These are phyloP conservation scores for Trametes cubensis DNA, from an alignment of 768 basidiomycete genomes.

Conservation along the genomic window DNA sequence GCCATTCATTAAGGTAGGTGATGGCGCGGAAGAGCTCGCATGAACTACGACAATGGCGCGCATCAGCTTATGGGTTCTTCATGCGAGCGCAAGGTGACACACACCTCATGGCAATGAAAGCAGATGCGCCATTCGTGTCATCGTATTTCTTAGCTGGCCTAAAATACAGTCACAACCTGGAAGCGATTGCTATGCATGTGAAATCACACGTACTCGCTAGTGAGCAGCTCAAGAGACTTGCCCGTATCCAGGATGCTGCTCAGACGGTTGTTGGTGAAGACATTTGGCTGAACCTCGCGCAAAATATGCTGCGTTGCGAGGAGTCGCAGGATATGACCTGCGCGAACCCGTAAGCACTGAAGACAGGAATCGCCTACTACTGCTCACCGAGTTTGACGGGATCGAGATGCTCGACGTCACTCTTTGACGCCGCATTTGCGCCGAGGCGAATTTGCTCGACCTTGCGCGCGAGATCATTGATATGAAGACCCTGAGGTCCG, in stretches of 20 bases:
- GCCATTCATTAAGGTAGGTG: conserved; percentile 6
- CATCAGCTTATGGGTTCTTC: not conserved
- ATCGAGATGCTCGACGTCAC: conserved; percentile 24
- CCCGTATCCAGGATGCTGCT: conserved; percentile 20
- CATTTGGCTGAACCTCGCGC: conserved; percentile 25
- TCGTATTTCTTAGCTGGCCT: conserved; percentile 11
- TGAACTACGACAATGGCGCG: not conserved
- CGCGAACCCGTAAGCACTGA: not conserved
- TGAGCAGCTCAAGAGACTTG: conserved; percentile 11
- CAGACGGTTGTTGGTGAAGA: conserved; percentile 24
- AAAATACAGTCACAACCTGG: not conserved
- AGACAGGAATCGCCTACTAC: conserved; percentile 6
- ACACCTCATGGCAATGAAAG: conserved; percentile 3
- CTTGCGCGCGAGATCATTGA: conserved; percentile 39
- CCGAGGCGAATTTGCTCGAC: conserved; percentile 35
- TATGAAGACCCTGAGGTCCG: conserved; percentile 54
- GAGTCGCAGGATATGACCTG: conserved; percentile 19
- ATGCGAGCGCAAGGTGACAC: too few relatives aligned
- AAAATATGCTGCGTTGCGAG: conserved; percentile 27
- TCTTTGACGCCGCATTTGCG: conserved; percentile 13
- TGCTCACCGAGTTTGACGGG: conserved; percentile 52
- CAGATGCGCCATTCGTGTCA: not conserved
- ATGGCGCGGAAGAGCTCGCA: not conserved
- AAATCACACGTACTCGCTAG: not conserved
- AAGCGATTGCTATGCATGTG: not conserved